These are phyloP conservation scores for Talaromyces proteolyticus DNA, from an alignment of 495 filamentous ascomycete species.

Conservation along the genomic window DNA sequence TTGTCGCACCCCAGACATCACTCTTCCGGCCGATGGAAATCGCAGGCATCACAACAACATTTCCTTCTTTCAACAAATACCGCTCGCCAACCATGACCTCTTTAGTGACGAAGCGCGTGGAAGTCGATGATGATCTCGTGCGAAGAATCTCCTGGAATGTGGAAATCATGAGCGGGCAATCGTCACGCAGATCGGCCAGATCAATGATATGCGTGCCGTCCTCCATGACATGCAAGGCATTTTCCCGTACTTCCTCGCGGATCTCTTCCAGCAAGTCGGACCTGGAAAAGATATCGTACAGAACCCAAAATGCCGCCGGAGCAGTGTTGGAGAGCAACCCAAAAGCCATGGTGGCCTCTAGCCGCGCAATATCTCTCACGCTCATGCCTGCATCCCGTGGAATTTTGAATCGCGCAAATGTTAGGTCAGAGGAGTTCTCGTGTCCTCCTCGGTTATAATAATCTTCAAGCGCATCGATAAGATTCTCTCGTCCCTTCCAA, in stretches of 20 bases:
- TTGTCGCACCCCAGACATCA: too few species aligned
- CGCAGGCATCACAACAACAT: too few species aligned
- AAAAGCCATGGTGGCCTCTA: constrained; percentile 28
- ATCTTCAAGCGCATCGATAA: too few species aligned
- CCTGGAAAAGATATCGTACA: constrained; percentile 33
- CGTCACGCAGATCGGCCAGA: constrained; percentile 24
- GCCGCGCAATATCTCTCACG: constrained; percentile 33
- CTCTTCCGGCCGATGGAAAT: too few species aligned
- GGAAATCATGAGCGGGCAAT: constrained; percentile 30
- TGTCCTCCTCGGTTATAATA: too few species aligned
- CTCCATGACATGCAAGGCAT: constrained; percentile 14
- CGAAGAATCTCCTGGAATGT: constrained; percentile 34
- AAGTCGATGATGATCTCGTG: constrained; percentile 12
- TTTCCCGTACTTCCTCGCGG: constrained; percentile 22
- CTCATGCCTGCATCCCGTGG: too few species aligned
- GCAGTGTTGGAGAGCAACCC: constrained; percentile 41
- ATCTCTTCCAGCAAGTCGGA: constrained; percentile 28
- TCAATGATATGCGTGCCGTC: too few species aligned
- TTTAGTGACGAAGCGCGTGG: constrained; percentile 17
- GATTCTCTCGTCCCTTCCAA: too few species aligned
- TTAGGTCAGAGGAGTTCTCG: too few species aligned
- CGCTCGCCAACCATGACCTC: constrained; percentile 22
- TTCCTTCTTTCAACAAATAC: constrained; percentile 19
- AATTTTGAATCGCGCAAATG: too few species aligned
- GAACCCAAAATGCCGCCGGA: constrained; percentile 39